Conservation (phyloP, 306 rosid genomes). For the Casuarina cunninghamiana region DNA sequence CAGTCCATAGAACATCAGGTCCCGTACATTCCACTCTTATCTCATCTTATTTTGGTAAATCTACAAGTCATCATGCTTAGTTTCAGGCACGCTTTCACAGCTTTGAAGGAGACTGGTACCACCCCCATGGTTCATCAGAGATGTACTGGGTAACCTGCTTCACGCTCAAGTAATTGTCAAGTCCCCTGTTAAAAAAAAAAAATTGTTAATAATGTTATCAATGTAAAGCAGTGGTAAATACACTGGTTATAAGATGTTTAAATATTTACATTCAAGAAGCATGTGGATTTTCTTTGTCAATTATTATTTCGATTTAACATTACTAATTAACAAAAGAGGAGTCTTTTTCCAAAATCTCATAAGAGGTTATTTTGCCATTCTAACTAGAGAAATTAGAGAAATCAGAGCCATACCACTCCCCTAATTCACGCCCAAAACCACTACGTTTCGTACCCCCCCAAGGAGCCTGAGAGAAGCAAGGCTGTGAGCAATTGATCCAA, state of each 20-base stretch:
- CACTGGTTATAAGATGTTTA: neutral
- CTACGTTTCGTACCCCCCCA: conserved; percentile 98
- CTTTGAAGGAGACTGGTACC: conserved; percentile 87
- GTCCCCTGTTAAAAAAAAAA: conserved; percentile 65
- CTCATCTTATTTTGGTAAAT: conserved; percentile 23
- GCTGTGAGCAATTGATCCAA: conserved; percentile 97
- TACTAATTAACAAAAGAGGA: too few relatives aligned
- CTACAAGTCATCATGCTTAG: conserved; percentile 1
- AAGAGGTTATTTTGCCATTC: conserved; percentile 6
- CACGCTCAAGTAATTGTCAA: conserved; percentile 83
- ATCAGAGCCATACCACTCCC: conserved; percentile 69
- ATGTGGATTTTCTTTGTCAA: neutral
- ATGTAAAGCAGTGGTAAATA: neutral
- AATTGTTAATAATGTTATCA: neutral
- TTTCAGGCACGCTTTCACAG: conserved; percentile 42
- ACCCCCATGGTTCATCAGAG: conserved; percentile 90
- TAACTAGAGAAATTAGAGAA: conserved; percentile 20
- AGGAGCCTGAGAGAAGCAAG: conserved; percentile 96
- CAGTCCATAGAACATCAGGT: neutral
- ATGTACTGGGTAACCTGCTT: conserved; percentile 87
- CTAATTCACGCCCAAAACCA: conserved; percentile 97
- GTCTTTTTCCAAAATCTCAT: neutral
- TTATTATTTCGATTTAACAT: neutral
- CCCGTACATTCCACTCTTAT: conserved; percentile 1
- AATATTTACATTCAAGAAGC: conserved; percentile 5